A percentile compares a stretch with the other conserved stretches of the same genome.
Evolutionary conservation across 2,329 filamentous ascomycete species (phyloP).

Genomic region (Kalaharituber pfeilii): DNA sequence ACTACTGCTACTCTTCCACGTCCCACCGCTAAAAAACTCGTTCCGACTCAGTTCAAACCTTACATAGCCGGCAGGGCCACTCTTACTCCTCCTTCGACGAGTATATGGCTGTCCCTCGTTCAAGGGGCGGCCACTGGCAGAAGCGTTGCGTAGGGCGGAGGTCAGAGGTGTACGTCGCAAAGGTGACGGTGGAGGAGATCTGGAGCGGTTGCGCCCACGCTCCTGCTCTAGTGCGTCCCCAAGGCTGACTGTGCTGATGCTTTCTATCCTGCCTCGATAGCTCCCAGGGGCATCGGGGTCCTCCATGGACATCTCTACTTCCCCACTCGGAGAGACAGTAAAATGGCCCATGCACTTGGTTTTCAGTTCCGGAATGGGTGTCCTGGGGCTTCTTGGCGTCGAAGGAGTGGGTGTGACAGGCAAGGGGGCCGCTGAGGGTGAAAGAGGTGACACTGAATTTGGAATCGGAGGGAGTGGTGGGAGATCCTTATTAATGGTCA

Average conservation of each 20-base stretch:
- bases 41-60: not conserved
- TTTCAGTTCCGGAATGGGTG: not conserved
- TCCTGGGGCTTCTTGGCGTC: not conserved
- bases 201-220: too few species aligned
- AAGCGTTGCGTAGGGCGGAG: too few species aligned
- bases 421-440: too few species aligned
- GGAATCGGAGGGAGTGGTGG: not conserved
- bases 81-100: not conserved
- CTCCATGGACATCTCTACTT: not conserved
- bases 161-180: too few species aligned
- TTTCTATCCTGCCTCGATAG: not conserved
- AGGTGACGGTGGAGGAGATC: too few species aligned
- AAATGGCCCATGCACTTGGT: not conserved
- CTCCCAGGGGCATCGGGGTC: not conserved
- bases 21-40: not conserved
- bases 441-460: too few species aligned
- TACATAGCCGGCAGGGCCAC: not conserved
- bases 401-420: not conserved
- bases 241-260: not conserved
- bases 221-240: too few species aligned
- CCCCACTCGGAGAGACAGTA: not conserved
- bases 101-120: too few species aligned
- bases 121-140: too few species aligned
- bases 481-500: not conserved
- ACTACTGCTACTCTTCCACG: not conserved